Conservation (phyloP, 2,329 filamentous ascomycete genomes). For the Raffaelea deltoideospora region DNA sequence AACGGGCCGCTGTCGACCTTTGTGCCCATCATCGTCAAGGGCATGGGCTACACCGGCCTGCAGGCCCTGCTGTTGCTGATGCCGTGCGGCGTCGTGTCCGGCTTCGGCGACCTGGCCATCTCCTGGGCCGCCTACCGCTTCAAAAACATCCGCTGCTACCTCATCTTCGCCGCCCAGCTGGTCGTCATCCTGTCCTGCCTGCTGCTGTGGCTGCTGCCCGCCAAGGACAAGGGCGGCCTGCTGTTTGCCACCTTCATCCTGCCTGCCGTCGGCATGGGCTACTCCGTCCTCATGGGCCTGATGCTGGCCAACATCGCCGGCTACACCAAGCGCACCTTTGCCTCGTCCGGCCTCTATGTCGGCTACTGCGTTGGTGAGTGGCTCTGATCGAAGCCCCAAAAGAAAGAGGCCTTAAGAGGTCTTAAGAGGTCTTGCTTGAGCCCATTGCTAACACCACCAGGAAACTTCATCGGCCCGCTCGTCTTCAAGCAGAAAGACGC, state of each 20-base stretch:
- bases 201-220: no score
- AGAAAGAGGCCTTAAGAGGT: no score
- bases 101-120: constrained; percentile 22
- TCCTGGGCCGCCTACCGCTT: constrained; percentile 20
- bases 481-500: constrained; percentile 14
- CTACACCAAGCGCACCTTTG: constrained; percentile 33
- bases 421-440: no score
- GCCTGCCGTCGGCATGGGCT: constrained; percentile 26
- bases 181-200: no score
- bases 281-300: constrained; percentile 29
- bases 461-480: constrained; percentile 26
- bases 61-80: constrained; percentile 26
- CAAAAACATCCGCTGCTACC: constrained; percentile 8
- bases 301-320: constrained; percentile 35
- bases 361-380: constrained; percentile 32
- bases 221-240: no score
- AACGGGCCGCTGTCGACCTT: constrained; percentile 30
- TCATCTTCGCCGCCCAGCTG: no score
- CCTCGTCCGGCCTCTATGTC: constrained; percentile 31
- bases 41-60: constrained; percentile 26
- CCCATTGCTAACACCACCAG: no score
- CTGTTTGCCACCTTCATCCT: constrained; percentile 35
- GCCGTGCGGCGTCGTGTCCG: constrained; percentile 20
- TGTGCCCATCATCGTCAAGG: constrained; percentile 27
- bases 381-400: no score